A percentile compares a stretch with the other conserved stretches of the same genome.
These are phyloP conservation scores for Rhodomyrtus psidioides DNA, from an alignment of 441 rosid species.

Conservation along the genomic window DNA sequence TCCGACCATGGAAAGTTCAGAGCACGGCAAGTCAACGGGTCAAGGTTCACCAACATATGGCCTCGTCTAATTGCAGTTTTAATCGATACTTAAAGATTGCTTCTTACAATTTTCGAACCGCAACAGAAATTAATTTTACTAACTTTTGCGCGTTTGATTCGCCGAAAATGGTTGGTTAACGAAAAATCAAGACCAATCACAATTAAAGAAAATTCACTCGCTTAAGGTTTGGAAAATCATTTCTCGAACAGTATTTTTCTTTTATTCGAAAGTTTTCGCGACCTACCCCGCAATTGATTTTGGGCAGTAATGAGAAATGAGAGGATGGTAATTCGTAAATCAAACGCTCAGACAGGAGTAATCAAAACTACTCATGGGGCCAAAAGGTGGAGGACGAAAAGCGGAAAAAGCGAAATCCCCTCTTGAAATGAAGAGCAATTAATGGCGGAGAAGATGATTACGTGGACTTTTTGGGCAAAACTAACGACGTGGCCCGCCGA, in stretches of 20 bases:
- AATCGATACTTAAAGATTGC: neutral
- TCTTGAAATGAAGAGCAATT: neutral
- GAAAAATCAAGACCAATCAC: too few relatives aligned
- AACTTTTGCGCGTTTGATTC: too few relatives aligned
- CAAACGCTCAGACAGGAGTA: neutral
- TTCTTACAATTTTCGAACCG: too few relatives aligned
- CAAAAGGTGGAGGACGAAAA: neutral
- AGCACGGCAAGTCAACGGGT: neutral
- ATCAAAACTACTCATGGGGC: neutral
- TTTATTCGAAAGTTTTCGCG: too few relatives aligned
- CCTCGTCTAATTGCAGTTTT: neutral
- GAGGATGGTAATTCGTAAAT: too few relatives aligned
- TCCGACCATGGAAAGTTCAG: neutral
- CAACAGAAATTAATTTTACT: too few relatives aligned
- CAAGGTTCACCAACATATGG: neutral
- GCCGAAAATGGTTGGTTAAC: too few relatives aligned
- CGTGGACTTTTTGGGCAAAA: neutral
- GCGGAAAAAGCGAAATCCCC: too few relatives aligned
- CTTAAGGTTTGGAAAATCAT: too few relatives aligned
- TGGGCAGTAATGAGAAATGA: neutral
- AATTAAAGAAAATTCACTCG: too few relatives aligned
- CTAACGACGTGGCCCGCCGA: neutral
- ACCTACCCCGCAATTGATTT: neutral
- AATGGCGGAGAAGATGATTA: neutral
- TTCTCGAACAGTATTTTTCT: too few relatives aligned